Base-by-base conservation (phyloP, 768 basidiomycete genomes). In the Lepiota venenata region DNA sequence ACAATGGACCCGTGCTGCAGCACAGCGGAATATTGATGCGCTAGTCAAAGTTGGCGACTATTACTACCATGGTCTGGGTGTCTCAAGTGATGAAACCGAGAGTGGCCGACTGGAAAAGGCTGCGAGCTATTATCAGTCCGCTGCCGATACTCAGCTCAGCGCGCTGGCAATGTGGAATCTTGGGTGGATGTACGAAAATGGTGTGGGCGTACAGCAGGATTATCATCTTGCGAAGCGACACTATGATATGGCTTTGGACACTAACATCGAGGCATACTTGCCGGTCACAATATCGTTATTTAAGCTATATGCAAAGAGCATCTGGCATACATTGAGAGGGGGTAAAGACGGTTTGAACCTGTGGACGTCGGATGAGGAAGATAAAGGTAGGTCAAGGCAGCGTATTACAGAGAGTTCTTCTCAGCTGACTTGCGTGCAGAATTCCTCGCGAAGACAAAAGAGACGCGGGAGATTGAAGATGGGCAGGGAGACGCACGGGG, bases 151-250 rank as follows among this genome's bases (percentile, higher is more conserved):
- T 2, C 91, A 95, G 57, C 61, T 88, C 62, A 97, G 93, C 61
- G 93, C 97, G 1, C 75, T 98, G 58, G 94, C 97, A 1, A 92
- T 97, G 86, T 98, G 93, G 93, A 97, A 98, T 64, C 72, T 98
- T 10, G 97, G 96, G 1, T 98, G 92, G 91, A 98, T 98, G 97
- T 98, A 98, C 67, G 96, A 98, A 72, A 92, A 93, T 61, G 97
- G 97, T 0, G 68, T 91, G 18, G 97, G 97, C 2, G 91, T 98
- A 0, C 84, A 89, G 21, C 88, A 90, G 78, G 97, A 99, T 69
- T 98, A 92, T 75, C 89, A 97, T 68, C 82, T 98, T 16, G 97
- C 97, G 0, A 99, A 98, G 69, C 79, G 97, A 18, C 89, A 95
- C 66, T 98, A 98, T 67, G 97, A 98, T 66, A 69, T 87, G 50